These are phyloP conservation scores for Hymenoscyphus linearis DNA, from an alignment of 2,329 filamentous ascomycete genomes.

Conservation along the genomic window DNA sequence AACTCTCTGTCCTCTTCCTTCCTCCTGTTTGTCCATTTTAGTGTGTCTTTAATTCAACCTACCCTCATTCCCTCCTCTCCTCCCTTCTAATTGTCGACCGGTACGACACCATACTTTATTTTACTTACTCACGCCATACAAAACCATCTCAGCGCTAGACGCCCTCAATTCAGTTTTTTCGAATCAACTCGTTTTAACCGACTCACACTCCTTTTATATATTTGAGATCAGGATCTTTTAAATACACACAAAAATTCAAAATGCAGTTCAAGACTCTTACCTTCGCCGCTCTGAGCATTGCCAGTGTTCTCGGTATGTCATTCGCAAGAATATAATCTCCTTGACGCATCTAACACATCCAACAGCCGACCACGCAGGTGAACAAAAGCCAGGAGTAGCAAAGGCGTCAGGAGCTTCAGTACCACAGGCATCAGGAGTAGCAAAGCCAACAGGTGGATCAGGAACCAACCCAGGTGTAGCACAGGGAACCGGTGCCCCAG, in stretches of 20 bases:
- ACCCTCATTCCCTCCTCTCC: constrained; percentile 11
- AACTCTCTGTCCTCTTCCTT: constrained; percentile 4
- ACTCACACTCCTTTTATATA: constrained; percentile 22
- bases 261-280: constrained; percentile 31
- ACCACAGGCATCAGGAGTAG: background rate
- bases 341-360: constrained; percentile 4
- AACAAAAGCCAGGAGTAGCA: constrained; percentile 5
- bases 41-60: constrained; percentile 9
- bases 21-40: constrained; percentile 10
- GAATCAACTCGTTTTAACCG: background rate
- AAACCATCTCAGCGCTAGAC: constrained; percentile 25
- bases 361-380: background rate
- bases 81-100: constrained; percentile 32
- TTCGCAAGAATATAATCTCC: background rate
- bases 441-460: background rate
- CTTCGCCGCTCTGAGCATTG: constrained; percentile 28
- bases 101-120: constrained; percentile 24
- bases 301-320: constrained; percentile 28
- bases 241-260: constrained; percentile 17
- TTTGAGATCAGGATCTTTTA: constrained; percentile 17
- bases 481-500: constrained; percentile 1
- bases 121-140: background rate
- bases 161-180: constrained; percentile 15
- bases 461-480: constrained; percentile 5
- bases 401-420: constrained; percentile 1